Conservation (phyloP, 352 stramenopile species). For the Elongisporangium senticosum region DNA sequence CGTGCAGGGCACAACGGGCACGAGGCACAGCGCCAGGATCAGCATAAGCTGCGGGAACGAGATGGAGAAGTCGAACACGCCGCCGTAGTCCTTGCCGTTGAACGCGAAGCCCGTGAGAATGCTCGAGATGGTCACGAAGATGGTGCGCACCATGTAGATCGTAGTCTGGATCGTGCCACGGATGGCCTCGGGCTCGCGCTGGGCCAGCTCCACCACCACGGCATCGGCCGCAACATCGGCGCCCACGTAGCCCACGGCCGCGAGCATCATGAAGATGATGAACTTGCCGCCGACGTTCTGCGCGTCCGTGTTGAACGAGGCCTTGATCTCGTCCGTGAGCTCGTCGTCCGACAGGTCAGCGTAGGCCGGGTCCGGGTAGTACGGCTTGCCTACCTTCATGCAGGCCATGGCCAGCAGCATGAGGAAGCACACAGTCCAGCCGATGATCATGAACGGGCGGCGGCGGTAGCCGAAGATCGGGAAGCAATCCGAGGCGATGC, state of each 20-base stretch:
- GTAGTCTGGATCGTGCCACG: constrained; percentile 26
- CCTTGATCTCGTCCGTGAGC: constrained; percentile 14
- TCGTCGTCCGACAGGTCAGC: constrained; percentile 3
- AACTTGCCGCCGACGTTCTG: constrained; percentile 30
- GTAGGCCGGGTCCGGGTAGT: constrained; percentile 39
- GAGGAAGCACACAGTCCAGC: constrained; percentile 42
- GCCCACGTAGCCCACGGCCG: constrained; percentile 32
- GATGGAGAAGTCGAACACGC: constrained; percentile 39
- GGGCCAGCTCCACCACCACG: constrained; percentile 36
- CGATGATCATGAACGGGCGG: constrained; percentile 67
- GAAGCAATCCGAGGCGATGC: constrained; percentile 57
- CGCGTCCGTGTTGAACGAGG: constrained; percentile 24
- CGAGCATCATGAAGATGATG: constrained; percentile 45
- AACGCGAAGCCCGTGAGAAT: constrained; percentile 35
- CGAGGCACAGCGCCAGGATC: constrained; percentile 23
- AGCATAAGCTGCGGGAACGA: constrained; percentile 37
- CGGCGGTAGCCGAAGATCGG: constrained; percentile 54
- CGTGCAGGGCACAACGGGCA: constrained; percentile 36
- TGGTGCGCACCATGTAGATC: constrained; percentile 30
- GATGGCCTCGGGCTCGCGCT: constrained; percentile 24
- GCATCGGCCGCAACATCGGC: constrained; percentile 37
- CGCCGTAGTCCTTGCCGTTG: constrained; percentile 34
- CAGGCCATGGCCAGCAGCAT: constrained; percentile 51
- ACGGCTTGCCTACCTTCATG: constrained; percentile 35
- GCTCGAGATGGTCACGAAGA: constrained; percentile 32